These are phyloP conservation scores for Aphanomyces cochlioides DNA, from an alignment of 352 stramenopile genomes.

Conservation along the genomic window DNA sequence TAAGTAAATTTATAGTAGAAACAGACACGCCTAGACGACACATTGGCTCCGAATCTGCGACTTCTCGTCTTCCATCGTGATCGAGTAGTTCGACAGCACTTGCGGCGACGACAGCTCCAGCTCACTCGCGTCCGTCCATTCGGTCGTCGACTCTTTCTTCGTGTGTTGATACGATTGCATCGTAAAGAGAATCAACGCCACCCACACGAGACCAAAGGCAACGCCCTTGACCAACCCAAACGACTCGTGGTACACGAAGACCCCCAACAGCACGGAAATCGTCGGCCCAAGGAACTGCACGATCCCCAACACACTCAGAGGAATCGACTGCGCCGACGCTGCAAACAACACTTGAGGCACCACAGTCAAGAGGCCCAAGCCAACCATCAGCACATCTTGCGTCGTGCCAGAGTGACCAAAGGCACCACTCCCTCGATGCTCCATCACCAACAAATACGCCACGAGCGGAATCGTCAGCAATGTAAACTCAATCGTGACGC, in stretches of 20 bases:
- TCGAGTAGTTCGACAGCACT: background rate
- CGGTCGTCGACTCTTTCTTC: background rate
- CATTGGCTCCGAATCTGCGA: background rate
- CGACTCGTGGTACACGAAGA: conserved; percentile 20
- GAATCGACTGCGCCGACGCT: conserved; percentile 2
- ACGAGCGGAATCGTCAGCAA: background rate
- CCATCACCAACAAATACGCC: background rate
- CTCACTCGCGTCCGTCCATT: background rate
- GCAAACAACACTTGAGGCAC: conserved; percentile 19
- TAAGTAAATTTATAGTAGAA: background rate
- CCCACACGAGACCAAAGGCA: conserved; percentile 20
- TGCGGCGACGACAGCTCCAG: background rate
- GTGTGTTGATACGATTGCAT: background rate
- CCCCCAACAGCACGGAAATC: background rate
- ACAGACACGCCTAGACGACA: background rate
- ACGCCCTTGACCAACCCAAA: conserved; percentile 2
- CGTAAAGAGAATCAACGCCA: conserved; percentile 15
- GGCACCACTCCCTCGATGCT: conserved; percentile 1
- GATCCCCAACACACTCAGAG: conserved; percentile 19
- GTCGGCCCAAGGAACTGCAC: conserved; percentile 10
- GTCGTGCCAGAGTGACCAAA: background rate
- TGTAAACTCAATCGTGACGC: conserved; percentile 11
- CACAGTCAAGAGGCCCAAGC: background rate
- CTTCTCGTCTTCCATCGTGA: background rate
- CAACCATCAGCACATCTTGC: conserved; percentile 2